Evolutionary conservation across 2,329 filamentous ascomycete species (phyloP), one percentile per base, ranked within the genome.

Genomic region (Talaromyces sp.): DNA sequence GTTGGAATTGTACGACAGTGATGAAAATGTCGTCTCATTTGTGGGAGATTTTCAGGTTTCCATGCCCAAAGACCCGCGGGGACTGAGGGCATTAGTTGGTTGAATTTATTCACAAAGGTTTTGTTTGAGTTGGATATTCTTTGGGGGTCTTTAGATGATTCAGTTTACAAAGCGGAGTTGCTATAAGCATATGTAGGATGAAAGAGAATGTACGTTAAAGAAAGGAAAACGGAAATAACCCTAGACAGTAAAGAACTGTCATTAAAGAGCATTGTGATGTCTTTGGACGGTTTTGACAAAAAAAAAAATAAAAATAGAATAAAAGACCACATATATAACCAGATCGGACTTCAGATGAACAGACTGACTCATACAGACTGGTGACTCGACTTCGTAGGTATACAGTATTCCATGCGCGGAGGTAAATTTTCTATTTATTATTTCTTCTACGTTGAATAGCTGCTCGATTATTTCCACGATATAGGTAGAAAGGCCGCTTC

Each of bases 31-130:
- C 60, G 69, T 73, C 29, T 61, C 64, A 24, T 68, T 73, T 58
- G 55, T 61, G 38, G 66, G 71, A 58, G 71, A 71, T 56, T 69
- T 66, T 58, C 67, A 70, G 50, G 63, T 71, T 14, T 65, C 70
- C 2, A 67, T 67, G 64, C 68, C 69, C 13, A 65, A 62, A 19
- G 67, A 62, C 17, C 68, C 66, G 0, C 65, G 66, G 31, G 70
- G 70, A 1, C 63, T 71, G 46, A 63, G 65, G 54, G 65, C 6
- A n/a, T 38, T 38, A 8, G 35, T 38, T 38, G 35, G 35, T n/a
- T 38, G 35, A 38, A n/a, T 5, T 4, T n/a, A 14, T n/a, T 17
- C 6, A 38, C 17, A 38, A 38, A 38, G 35, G 14, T 14, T 5
- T n/a, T 38, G 35, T 38, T 38, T 38, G 6, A n/a, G 13, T 38